Evolutionary conservation across 2,329 filamentous ascomycete genomes (phyloP).

Genomic region (Colletotrichum phormii): DNA sequence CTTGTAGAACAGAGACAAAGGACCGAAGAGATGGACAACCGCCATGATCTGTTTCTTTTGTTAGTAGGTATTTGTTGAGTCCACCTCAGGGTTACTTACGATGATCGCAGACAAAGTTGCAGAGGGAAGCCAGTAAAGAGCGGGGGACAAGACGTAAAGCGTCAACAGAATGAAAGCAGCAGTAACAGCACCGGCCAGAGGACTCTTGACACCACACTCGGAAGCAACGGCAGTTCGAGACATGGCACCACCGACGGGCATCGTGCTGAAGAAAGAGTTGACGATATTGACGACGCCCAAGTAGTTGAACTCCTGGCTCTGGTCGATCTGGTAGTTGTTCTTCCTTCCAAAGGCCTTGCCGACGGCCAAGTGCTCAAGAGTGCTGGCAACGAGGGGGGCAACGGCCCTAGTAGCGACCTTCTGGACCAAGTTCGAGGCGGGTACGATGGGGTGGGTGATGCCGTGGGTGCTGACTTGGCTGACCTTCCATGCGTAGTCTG

Average conservation of each 20-base stretch:
- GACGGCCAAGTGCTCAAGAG: slow-evolving; percentile 74
- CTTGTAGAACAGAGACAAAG: slow-evolving; percentile 64
- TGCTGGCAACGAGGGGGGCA: slow-evolving; percentile 70
- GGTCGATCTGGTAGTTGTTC: slow-evolving; percentile 73
- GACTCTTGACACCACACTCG: slow-evolving; percentile 71
- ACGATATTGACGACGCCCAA: slow-evolving; percentile 72
- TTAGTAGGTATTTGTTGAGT: neutral
- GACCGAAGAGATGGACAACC: slow-evolving; percentile 29
- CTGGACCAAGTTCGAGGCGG: slow-evolving; percentile 46
- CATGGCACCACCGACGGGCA: slow-evolving; percentile 75
- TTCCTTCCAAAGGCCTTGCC: slow-evolving; percentile 71
- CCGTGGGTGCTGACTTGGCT: slow-evolving; percentile 68
- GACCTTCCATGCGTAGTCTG: slow-evolving; percentile 66
- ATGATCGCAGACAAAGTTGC: slow-evolving; percentile 74
- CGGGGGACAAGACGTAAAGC: slow-evolving; percentile 70
- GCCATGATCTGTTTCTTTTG: slow-evolving; percentile 25
- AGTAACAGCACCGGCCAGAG: slow-evolving; percentile 70
- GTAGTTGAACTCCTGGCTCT: slow-evolving; percentile 74
- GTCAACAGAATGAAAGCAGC: slow-evolving; percentile 71
- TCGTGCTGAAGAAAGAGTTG: slow-evolving; percentile 73
- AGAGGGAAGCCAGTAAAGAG: slow-evolving; percentile 76
- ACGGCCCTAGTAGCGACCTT: slow-evolving; percentile 64
- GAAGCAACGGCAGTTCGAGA: slow-evolving; percentile 76
- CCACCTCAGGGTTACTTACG: slow-evolving; percentile 63
- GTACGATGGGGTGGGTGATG: slow-evolving; percentile 61